Base-by-base conservation (phyloP, 2,329 filamentous ascomycete species). In the Mycogone perniciosa region DNA sequence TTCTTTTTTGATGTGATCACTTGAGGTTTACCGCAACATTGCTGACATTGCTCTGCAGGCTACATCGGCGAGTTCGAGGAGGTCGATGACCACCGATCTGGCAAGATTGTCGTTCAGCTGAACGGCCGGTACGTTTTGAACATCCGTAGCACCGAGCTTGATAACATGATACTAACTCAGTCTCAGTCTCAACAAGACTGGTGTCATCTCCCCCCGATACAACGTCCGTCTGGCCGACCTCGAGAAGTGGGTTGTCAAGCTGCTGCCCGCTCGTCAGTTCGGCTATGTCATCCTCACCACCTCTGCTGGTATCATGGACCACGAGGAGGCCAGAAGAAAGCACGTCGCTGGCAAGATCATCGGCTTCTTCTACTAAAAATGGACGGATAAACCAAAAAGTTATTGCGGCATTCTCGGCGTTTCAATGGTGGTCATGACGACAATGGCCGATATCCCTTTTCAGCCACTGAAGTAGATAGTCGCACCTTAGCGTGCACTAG, bases 21-120 rank as follows among this genome's bases (percentile, higher is more conserved):
- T 85, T 96, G 96, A 95, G 95, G 84, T 86, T 84, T 80, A 79
- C 85, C 84, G 89, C 87, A 79, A 97, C 89, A 97, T 81, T 57
- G 64, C 83, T 89, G 69, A 89, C 72, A 60, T 52, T 61, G 58
- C n/a, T 54, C 53, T 60, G 26, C 67, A 96, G 92, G 92, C 69
- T 97, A 96, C 82, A 97, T 97, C 74, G 91, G 91, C 76, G 92
- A 97, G 79, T 99, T 97, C 75, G 93, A 99, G 82, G 90, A 97
- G 79, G 87, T 99, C 64, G 93, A 99, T 67, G 91, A 99, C 81
- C 93, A 99, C 86, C 90, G 93, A 75, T 93, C 91, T 70, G 93
- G 93, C 84, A 99, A 99, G 87, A 96, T 99, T 61, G 90, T 99
- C 67, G 93, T 99, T 70, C 93, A 99, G 84, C 87, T 99, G 63